phyloP scores from a whole-genome alignment of 2,329 filamentous ascomycete species.

The Penicillium hordei region DNA sequence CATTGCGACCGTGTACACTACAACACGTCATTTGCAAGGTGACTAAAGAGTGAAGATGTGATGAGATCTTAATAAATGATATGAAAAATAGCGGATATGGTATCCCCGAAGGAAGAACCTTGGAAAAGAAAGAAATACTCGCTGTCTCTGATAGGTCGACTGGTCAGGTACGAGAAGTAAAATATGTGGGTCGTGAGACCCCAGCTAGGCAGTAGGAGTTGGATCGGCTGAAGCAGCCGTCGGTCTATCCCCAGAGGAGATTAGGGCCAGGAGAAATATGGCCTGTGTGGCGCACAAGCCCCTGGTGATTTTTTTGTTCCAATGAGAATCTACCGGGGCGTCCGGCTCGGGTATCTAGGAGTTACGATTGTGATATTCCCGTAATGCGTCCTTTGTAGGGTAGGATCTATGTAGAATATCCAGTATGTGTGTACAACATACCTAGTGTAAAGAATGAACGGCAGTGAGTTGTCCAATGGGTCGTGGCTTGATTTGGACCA shows the following conservation, averaged over 20 bases:
- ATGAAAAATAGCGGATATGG: background rate
- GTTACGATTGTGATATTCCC: background rate
- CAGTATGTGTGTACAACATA: background rate
- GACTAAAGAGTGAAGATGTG: background rate
- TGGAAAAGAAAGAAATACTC: background rate
- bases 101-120: background rate
- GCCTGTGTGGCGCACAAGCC: background rate
- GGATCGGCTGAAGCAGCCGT: constrained; percentile 6
- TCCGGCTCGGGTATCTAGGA: constrained; percentile 6
- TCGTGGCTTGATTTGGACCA: constrained; percentile 4
- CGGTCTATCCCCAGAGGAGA: constrained; percentile 1
- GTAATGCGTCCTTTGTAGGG: background rate
- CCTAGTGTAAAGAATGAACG: background rate
- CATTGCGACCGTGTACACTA: background rate
- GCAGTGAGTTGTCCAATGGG: background rate
- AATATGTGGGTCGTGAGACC: background rate
- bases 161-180: background rate
- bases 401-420: background rate
- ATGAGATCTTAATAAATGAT: background rate
- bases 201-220: background rate
- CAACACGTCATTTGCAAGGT: constrained; percentile 1
- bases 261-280: background rate
- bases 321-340: background rate
- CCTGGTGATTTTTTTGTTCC: background rate
- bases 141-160: background rate